These are phyloP conservation scores for Bipolaris zeicola DNA, from an alignment of 2,329 filamentous ascomycete species.

Conservation along the genomic window DNA sequence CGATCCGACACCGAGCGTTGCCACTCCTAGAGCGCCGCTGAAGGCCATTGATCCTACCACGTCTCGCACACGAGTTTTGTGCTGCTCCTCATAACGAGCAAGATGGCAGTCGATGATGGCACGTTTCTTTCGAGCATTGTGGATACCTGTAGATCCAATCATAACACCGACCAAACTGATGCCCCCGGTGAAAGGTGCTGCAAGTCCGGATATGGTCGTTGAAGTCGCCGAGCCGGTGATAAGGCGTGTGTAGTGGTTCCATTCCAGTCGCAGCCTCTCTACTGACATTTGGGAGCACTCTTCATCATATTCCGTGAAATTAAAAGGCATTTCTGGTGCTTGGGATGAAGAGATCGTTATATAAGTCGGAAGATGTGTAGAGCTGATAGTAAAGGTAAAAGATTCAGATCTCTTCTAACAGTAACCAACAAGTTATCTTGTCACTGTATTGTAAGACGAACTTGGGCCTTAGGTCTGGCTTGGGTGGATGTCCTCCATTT, in stretches of 20 bases:
- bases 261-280: not conserved
- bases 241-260: conserved; percentile 1
- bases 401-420: too few relatives aligned
- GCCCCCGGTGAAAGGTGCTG: not conserved
- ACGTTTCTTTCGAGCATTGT: conserved; percentile 5
- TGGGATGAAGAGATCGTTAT: not conserved
- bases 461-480: too few relatives aligned
- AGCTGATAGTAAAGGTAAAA: too few relatives aligned
- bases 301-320: not conserved
- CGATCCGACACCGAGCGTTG: not conserved
- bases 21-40: not conserved
- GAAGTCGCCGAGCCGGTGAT: conserved; percentile 1
- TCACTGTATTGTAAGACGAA: too few relatives aligned
- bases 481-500: too few relatives aligned
- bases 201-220: not conserved
- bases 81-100: not conserved
- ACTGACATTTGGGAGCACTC: conserved; percentile 1
- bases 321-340: not conserved
- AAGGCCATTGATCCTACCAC: not conserved
- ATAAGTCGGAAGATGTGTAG: too few relatives aligned
- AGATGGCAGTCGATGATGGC: not conserved
- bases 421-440: not conserved
- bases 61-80: not conserved
- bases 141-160: conserved; percentile 2
- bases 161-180: not conserved